phyloP scores from a whole-genome alignment of 768 basidiomycete species.

The Hortiboletus campestris region DNA sequence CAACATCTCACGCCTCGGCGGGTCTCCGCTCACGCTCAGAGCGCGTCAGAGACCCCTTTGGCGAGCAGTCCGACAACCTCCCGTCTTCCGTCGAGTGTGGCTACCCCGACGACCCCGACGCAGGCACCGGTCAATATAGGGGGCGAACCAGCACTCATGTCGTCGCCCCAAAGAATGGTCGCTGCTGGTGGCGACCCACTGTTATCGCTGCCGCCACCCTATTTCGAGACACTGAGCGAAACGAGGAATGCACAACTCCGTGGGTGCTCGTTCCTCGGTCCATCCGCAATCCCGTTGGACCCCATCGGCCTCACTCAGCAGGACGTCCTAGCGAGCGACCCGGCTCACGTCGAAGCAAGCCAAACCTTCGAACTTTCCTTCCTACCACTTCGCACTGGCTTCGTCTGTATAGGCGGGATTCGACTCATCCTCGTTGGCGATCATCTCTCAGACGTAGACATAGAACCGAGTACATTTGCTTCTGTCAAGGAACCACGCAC shows the following conservation, averaged over 20 bases:
- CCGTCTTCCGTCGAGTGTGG: conserved; percentile 8
- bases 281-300: conserved; percentile 50
- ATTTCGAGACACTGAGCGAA: conserved; percentile 43
- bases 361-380: conserved; percentile 67
- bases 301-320: conserved; percentile 36
- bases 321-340: conserved; percentile 1
- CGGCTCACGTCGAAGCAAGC: conserved; percentile 37
- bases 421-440: conserved; percentile 68
- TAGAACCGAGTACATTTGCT: conserved; percentile 19
- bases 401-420: conserved; percentile 64
- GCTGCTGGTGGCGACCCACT: conserved; percentile 4
- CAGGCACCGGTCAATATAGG: background rate
- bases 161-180: conserved; percentile 16
- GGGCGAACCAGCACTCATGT: conserved; percentile 9
- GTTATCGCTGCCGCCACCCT: conserved; percentile 44
- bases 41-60: conserved; percentile 1
- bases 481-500: conserved; percentile 40
- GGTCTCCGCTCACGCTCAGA: conserved; percentile 12
- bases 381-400: conserved; percentile 57
- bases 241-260: conserved; percentile 27
- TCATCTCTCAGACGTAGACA: conserved; percentile 39
- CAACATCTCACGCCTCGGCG: conserved; percentile 60
- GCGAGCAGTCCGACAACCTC: conserved; percentile 1
- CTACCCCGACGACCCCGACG: conserved; percentile 4
- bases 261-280: conserved; percentile 46